These are phyloP conservation scores for Blastobotrys robertii DNA, from an alignment of 805 yeast species.

Conservation along the genomic window DNA sequence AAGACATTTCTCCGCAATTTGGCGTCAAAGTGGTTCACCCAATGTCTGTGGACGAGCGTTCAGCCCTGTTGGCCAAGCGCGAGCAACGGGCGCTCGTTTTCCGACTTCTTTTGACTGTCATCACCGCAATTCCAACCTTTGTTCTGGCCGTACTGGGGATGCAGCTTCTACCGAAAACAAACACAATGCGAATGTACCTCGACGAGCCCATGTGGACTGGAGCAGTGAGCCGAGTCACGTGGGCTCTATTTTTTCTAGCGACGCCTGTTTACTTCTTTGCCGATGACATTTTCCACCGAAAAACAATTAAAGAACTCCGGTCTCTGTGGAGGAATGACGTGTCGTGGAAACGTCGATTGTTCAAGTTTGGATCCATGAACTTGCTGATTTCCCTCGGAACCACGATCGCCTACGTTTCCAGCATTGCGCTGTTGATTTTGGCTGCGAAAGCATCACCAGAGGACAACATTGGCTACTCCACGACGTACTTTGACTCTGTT, in stretches of 20 bases:
- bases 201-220: conserved; percentile 57
- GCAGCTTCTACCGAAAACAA: conserved; percentile 41
- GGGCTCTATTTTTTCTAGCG: conserved; percentile 55
- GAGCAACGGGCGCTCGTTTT: conserved; percentile 40
- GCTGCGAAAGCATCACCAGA: conserved; percentile 28
- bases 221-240: conserved; percentile 48
- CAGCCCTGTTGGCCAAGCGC: conserved; percentile 36
- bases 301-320: conserved; percentile 50
- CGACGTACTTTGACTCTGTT: conserved; percentile 71
- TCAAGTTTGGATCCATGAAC: conserved; percentile 73
- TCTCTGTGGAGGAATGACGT: conserved; percentile 49
- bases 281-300: conserved; percentile 61
- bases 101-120: conserved; percentile 40
- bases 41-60: conserved; percentile 53
- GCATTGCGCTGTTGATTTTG: conserved; percentile 45
- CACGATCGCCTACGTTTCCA: conserved; percentile 58
- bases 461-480: conserved; percentile 29
- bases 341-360: conserved; percentile 44
- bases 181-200: conserved; percentile 41
- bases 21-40: conserved; percentile 45
- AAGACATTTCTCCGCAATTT: conserved; percentile 38
- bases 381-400: conserved; percentile 66
- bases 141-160: conserved; percentile 60
- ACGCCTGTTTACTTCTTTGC: conserved; percentile 70
- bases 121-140: conserved; percentile 59